Conservation (phyloP, 2,329 filamentous ascomycete species). For the Neonectria magnoliae region DNA sequence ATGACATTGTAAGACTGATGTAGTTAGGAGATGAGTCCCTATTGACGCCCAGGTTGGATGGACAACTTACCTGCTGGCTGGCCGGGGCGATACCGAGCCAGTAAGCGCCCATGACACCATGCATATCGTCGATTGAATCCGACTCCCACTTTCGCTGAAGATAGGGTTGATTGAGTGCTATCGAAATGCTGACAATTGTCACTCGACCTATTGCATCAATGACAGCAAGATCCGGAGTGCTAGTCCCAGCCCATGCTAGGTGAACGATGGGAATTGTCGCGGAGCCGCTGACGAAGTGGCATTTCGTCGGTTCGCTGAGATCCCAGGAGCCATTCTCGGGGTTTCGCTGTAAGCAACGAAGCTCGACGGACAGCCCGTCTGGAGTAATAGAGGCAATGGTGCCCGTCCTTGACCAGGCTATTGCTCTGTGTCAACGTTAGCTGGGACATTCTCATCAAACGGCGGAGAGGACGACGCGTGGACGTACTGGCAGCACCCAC, state of each 20-base stretch:
- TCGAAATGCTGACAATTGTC: slow-evolving; percentile 75
- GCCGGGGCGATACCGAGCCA: slow-evolving; percentile 76
- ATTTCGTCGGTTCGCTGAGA: slow-evolving; percentile 75
- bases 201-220: slow-evolving; percentile 83
- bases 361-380: slow-evolving; percentile 75
- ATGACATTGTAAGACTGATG: slow-evolving; percentile 54
- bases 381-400: slow-evolving; percentile 83
- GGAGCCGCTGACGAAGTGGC: slow-evolving; percentile 69
- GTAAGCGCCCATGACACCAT: slow-evolving; percentile 82
- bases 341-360: slow-evolving; percentile 77
- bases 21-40: neutral
- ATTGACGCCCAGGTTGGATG: neutral
- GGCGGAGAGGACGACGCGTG: neutral
- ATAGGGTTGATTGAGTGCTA: slow-evolving; percentile 78
- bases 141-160: slow-evolving; percentile 68
- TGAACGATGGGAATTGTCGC: slow-evolving; percentile 78
- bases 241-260: slow-evolving; percentile 79
- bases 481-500: slow-evolving; percentile 83
- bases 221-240: slow-evolving; percentile 82
- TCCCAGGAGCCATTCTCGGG: slow-evolving; percentile 78
- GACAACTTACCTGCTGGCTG: slow-evolving; percentile 49
- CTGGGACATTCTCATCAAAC: neutral
- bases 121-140: slow-evolving; percentile 79
- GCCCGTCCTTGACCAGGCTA: slow-evolving; percentile 89
- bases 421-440: slow-evolving; percentile 63